Percentiles rank a stretch among this genome's conserved stretches.
Evolutionary conservation across 129 eudicot genomes (phyloP).

Genomic region (Kitagawia praeruptora): DNA sequence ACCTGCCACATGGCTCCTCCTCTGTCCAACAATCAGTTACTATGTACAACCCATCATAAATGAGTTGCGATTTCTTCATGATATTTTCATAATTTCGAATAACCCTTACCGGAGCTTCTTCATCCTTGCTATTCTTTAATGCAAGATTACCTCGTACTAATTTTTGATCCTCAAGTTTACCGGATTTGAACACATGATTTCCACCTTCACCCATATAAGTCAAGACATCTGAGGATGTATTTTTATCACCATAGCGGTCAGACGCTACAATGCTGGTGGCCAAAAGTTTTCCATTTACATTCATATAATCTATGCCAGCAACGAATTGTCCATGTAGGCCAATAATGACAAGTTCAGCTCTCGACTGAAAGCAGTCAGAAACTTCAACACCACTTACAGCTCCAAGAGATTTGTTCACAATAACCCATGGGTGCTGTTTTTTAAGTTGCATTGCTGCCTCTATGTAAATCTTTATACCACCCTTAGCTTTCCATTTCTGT

Average conservation of each 20-base stretch:
- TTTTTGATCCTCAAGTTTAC: conserved; percentile 28
- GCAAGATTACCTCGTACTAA: conserved; percentile 39
- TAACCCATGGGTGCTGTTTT: neutral
- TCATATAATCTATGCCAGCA: conserved; percentile 13
- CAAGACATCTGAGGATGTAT: conserved; percentile 1
- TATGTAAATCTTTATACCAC: neutral
- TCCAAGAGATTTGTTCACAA: conserved; percentile 5
- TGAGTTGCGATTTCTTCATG: conserved; percentile 2
- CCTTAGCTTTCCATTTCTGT: neutral
- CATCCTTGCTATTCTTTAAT: conserved; percentile 27
- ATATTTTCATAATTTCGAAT: conserved; percentile 11
- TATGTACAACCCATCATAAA: conserved; percentile 35
- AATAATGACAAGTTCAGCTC: conserved; percentile 17
- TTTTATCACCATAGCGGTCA: conserved; percentile 3
- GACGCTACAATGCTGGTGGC: conserved; percentile 22
- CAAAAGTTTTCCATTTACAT: neutral
- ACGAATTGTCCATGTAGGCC: conserved; percentile 9
- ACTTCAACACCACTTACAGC: conserved; percentile 15
- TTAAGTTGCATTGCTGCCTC: conserved; percentile 13
- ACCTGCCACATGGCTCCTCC: conserved; percentile 11
- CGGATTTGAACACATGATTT: neutral
- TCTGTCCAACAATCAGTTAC: conserved; percentile 15
- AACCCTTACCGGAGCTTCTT: conserved; percentile 25
- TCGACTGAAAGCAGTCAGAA: conserved; percentile 17
- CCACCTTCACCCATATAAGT: conserved; percentile 21